These are phyloP conservation scores for Speleostelium caveatum DNA, from an alignment of 78 protist species.

Conservation along the genomic window DNA sequence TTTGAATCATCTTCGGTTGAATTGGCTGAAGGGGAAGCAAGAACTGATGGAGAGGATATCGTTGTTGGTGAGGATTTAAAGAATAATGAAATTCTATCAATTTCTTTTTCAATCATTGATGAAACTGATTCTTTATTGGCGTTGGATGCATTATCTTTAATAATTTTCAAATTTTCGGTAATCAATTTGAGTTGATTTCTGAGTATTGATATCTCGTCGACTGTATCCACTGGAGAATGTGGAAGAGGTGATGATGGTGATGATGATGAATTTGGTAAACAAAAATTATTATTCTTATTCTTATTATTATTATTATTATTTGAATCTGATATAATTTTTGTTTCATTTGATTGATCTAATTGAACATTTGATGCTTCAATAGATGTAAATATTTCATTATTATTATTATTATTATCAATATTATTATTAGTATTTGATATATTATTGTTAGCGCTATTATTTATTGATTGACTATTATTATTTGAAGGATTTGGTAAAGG, in stretches of 20 bases:
- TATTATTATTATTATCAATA: neutral
- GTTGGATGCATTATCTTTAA: conserved; percentile 1
- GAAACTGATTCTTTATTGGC: neutral
- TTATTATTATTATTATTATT: too few relatives aligned
- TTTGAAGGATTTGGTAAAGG: neutral
- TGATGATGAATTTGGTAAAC: neutral
- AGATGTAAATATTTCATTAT: neutral
- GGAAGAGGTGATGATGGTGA: neutral
- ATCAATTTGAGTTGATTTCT: neutral
- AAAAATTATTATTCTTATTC: too few relatives aligned
- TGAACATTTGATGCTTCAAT: neutral
- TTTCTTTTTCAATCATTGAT: conserved; percentile 34
- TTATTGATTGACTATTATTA: neutral
- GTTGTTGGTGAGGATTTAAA: neutral
- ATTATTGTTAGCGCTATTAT: neutral
- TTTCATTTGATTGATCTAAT: too few relatives aligned
- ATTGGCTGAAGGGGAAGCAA: neutral
- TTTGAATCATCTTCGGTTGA: neutral
- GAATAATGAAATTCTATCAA: conserved; percentile 37
- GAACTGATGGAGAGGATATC: neutral
- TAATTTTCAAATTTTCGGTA: conserved; percentile 7
- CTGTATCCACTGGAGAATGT: neutral
- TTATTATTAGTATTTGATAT: too few relatives aligned
- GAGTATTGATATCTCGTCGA: neutral
- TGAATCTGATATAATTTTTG: too few relatives aligned